Percentiles rank a stretch among this genome's conserved stretches.
Conservation (phyloP, 2,329 filamentous ascomycete species). For the Venturia pyrina region DNA sequence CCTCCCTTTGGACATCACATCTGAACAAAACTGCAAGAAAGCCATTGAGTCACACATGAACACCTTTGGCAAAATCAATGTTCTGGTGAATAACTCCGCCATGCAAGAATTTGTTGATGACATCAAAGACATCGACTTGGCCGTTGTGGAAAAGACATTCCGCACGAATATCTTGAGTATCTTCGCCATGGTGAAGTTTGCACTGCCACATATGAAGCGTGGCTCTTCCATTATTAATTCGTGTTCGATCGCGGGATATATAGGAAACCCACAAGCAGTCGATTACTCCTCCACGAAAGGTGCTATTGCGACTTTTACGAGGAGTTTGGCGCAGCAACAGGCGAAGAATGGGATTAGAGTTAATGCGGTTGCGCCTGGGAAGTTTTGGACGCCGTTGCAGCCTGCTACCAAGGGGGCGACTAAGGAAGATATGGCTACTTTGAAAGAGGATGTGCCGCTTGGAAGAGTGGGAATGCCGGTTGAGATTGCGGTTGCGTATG, state of each 20-base stretch:
- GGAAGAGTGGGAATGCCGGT: constrained; percentile 23
- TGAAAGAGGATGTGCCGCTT: constrained; percentile 18
- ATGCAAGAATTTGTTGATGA: constrained; percentile 46
- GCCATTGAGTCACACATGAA: constrained; percentile 45
- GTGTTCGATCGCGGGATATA: constrained; percentile 44
- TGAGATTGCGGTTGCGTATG: constrained; percentile 21
- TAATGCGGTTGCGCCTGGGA: constrained; percentile 26
- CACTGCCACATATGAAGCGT: constrained; percentile 46
- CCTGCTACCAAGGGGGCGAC: constrained; percentile 29
- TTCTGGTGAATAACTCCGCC: constrained; percentile 49
- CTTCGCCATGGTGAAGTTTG: constrained; percentile 50
- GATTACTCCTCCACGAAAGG: constrained; percentile 51
- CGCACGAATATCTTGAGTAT: constrained; percentile 47
- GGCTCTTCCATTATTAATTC: constrained; percentile 45
- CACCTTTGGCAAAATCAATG: constrained; percentile 30
- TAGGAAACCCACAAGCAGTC: constrained; percentile 34
- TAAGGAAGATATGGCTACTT: constrained; percentile 17
- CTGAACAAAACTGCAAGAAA: constrained; percentile 40
- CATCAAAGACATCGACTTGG: constrained; percentile 44
- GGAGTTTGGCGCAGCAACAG: constrained; percentile 42
- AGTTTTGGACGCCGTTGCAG: constrained; percentile 32
- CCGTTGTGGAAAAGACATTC: constrained; percentile 47
- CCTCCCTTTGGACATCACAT: constrained; percentile 39
- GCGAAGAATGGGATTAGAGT: constrained; percentile 48
- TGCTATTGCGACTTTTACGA: constrained; percentile 47